Conservation (phyloP, 1,139 yeast species). For the Blastobotrys aristatus region DNA sequence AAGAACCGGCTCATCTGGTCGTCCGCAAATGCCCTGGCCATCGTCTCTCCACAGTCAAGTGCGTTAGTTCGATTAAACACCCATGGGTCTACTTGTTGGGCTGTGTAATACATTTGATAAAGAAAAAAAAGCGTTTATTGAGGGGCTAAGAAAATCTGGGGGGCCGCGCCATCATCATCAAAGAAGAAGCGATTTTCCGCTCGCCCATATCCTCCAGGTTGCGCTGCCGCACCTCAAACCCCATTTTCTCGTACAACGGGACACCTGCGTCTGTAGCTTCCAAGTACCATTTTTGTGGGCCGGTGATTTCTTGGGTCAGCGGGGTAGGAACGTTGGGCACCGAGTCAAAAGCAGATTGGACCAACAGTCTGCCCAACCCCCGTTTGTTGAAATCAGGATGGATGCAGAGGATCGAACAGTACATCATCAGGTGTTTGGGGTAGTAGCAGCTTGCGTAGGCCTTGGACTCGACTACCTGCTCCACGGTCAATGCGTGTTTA, state of each 20-base stretch:
- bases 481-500: not conserved
- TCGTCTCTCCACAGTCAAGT: conserved; percentile 4
- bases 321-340: conserved; percentile 10
- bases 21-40: not conserved
- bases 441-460: not conserved
- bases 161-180: not conserved
- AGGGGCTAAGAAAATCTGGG: no score
- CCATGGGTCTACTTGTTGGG: conserved; percentile 2
- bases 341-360: conserved; percentile 1
- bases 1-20: not conserved
- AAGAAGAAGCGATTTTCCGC: not conserved
- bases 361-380: conserved; percentile 9
- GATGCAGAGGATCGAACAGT: conserved; percentile 1
- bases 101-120: no score
- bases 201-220: not conserved
- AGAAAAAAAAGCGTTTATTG: no score
- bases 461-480: not conserved
- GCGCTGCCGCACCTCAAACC: not conserved
- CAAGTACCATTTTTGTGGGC: conserved; percentile 11
- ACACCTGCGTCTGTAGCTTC: conserved; percentile 10
- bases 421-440: conserved; percentile 8
- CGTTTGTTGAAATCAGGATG: conserved; percentile 7
- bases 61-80: not conserved
- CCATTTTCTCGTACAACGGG: conserved; percentile 3
- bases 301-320: not conserved